phyloP scores from a whole-genome alignment of 2,329 filamentous ascomycete genomes.

The Arthrocladium fulminans region DNA sequence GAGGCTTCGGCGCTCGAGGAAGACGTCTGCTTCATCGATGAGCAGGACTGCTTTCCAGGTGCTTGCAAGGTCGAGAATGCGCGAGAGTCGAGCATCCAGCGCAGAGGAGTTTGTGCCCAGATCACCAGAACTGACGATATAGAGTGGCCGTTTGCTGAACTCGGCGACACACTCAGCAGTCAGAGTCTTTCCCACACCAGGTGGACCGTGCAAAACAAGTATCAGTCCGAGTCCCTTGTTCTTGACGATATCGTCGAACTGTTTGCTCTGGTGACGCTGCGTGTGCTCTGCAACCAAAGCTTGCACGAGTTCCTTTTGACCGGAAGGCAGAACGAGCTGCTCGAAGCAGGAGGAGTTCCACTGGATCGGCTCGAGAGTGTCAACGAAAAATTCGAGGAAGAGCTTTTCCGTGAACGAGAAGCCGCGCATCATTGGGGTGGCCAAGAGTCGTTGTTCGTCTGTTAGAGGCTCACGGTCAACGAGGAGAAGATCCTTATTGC shows the following conservation, averaged over 20 bases:
- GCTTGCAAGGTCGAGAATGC: slow-evolving; percentile 77
- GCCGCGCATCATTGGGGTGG: slow-evolving; percentile 74
- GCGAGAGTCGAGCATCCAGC: slow-evolving; percentile 68
- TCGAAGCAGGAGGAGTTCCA: slow-evolving; percentile 81
- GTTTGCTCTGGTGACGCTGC: slow-evolving; percentile 61
- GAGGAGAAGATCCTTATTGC: slow-evolving; percentile 43
- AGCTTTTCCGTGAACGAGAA: slow-evolving; percentile 83
- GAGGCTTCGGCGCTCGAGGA: slow-evolving; percentile 72
- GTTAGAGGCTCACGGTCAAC: slow-evolving; percentile 56
- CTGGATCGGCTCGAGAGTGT: slow-evolving; percentile 65
- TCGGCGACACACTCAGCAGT: slow-evolving; percentile 83
- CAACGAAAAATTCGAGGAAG: slow-evolving; percentile 82
- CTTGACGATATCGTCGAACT: slow-evolving; percentile 67
- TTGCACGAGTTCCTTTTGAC: slow-evolving; percentile 61
- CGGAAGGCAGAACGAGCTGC: slow-evolving; percentile 61
- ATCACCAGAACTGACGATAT: slow-evolving; percentile 74
- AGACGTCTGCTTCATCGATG: slow-evolving; percentile 77
- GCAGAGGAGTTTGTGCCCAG: slow-evolving; percentile 66
- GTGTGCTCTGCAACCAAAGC: slow-evolving; percentile 78
- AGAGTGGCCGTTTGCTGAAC: slow-evolving; percentile 69
- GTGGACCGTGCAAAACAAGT: slow-evolving; percentile 71
- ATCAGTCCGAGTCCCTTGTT: slow-evolving; percentile 84
- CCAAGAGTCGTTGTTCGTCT: slow-evolving; percentile 75
- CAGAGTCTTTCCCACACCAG: slow-evolving; percentile 80
- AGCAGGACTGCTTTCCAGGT: slow-evolving; percentile 78